These are phyloP conservation scores for Rhizophlyctis rosea DNA, from an alignment of 192 early-diverging fungal genomes.

Conservation along the genomic window DNA sequence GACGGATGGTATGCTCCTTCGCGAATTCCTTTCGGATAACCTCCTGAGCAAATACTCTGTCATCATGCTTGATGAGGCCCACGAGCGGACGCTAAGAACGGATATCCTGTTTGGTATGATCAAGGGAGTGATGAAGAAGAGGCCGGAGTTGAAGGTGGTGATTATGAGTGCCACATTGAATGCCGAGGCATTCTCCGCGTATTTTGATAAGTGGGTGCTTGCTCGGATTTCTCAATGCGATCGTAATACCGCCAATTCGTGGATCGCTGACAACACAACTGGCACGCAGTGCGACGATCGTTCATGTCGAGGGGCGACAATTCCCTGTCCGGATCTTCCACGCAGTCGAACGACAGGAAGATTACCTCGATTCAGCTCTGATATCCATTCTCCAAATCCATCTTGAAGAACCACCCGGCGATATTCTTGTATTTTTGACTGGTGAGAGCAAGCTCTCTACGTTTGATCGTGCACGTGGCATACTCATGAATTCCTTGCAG, in stretches of 20 bases:
- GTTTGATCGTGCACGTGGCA: not conserved
- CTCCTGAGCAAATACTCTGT: conserved; percentile 75
- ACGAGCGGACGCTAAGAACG: conserved; percentile 95
- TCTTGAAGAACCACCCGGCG: conserved; percentile 76
- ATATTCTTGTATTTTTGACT: conserved; percentile 91
- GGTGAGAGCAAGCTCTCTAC: conserved; percentile 39
- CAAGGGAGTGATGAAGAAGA: conserved; percentile 74
- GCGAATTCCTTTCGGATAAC: conserved; percentile 84
- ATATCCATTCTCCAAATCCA: conserved; percentile 88
- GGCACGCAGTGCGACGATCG: conserved; percentile 74
- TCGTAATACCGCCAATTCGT: too few species aligned
- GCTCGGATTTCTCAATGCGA: conserved; percentile 1
- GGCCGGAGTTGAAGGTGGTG: conserved; percentile 81
- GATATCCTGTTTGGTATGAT: conserved; percentile 97
- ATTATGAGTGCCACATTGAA: conserved; percentile 97
- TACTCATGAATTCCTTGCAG: conserved; percentile 11
- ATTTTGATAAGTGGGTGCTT: conserved; percentile 76
- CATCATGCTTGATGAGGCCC: conserved; percentile 94
- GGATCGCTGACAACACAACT: too few species aligned
- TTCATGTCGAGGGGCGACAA: conserved; percentile 87
- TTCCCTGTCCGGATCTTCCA: conserved; percentile 84
- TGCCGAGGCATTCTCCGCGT: conserved; percentile 85
- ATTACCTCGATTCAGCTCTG: conserved; percentile 88
- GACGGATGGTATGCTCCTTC: conserved; percentile 94
- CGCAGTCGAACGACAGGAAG: conserved; percentile 73